Base-by-base conservation (phyloP, 192 early-diverging fungal species). In the Backusella mclennaniae region DNA sequence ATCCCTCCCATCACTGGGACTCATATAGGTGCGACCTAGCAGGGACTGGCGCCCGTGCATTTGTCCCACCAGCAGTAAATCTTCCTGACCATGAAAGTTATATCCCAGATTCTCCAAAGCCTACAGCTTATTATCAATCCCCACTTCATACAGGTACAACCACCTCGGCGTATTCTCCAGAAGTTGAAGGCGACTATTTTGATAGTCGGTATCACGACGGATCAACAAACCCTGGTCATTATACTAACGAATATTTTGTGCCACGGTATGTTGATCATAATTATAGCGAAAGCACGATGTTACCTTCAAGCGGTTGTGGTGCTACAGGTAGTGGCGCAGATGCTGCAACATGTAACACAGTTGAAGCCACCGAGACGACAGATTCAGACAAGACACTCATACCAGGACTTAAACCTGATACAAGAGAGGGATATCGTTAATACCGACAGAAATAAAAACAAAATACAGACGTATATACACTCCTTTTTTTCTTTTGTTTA, bases 81-180 rank as follows among this genome's bases (percentile, higher is more conserved):
- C 26, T 63, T 23, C 21, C 56, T 63, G 11, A 23, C 6, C 19
- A 49, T 63, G 56, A 63, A 63, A 29, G 11, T 29, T 63, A 63
- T 63, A 63, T 63, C 21, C 56, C 56, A 11, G 56, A 63, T 63
- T 63, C 56, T 12, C 56, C 56, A 4, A 63, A 63, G 12, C 11
- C 56, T 29, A 12, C 56, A 9, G 56, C 56, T 63, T 63, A 63
- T 63, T 63, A 63, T 29, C 56, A 63, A 63, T 63, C 56, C 56
- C 56, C 56, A 63, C 56, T 63, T 11, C 56, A 63, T 12, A 63
- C 56, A 63, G 56, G 56, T 14, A 63, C 56, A 63, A 29, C 56
- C 19, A 6, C 26, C 26, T 63, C 56, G 4, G 56, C 56, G 11
- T 63, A 63, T 9, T 63, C 56, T 1, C 56, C 56, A 63, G 56